Conservation (phyloP, 202 grass and related monocot genomes). For the Brachypodium distachyon region DNA sequence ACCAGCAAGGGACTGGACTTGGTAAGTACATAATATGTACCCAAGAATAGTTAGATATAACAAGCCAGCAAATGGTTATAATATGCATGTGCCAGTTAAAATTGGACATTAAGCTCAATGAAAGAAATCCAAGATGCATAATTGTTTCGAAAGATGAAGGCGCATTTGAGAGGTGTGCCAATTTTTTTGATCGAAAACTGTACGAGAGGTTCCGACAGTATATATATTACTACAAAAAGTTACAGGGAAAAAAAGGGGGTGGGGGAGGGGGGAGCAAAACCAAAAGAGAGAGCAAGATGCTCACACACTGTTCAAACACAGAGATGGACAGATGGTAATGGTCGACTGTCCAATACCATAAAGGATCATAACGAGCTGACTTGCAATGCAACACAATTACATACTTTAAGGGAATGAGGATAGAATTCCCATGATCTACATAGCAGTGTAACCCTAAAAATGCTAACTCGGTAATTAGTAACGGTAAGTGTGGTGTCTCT, state of each 20-base stretch:
- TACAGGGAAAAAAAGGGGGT: too few species aligned
- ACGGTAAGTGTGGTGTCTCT: background rate
- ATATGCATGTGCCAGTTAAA: background rate
- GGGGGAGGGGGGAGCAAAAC: too few species aligned
- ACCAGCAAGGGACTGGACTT: background rate
- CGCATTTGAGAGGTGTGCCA: background rate
- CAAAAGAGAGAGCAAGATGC: too few species aligned
- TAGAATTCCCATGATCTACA: background rate
- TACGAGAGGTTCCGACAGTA: too few species aligned
- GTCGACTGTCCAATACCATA: background rate
- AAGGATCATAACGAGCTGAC: background rate
- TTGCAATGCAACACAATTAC: background rate
- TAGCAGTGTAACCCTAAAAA: background rate
- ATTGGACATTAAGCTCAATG: background rate
- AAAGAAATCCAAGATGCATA: background rate
- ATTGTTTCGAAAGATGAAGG: background rate
- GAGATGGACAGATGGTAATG: conserved; percentile 6
- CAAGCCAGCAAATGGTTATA: background rate
- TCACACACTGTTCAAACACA: background rate
- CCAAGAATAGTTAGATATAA: background rate
- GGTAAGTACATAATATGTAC: conserved; percentile 11
- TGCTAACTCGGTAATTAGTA: background rate
- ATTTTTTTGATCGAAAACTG: too few species aligned
- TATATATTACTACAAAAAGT: too few species aligned
- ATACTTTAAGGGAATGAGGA: background rate